Percentiles rank a stretch among this genome's conserved stretches.
These are phyloP conservation scores for Russula virescens DNA, from an alignment of 768 basidiomycete species.

Conservation along the genomic window DNA sequence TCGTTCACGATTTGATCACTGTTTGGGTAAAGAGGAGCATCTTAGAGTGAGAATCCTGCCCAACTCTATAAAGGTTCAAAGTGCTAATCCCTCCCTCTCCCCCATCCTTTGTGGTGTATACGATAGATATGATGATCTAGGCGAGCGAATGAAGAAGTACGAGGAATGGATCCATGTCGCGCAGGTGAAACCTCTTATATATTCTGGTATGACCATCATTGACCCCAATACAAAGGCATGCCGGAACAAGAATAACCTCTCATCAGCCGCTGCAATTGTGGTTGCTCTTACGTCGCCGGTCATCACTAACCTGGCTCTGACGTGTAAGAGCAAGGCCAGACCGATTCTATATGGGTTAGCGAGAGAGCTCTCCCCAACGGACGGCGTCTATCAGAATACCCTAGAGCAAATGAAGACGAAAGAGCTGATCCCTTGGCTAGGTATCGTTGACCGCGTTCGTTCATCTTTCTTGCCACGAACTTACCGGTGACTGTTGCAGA, in stretches of 20 bases:
- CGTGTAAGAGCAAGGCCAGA: slow-evolving; percentile 8
- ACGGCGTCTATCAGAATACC: not conserved
- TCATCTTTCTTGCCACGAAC: not conserved
- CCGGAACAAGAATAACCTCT: slow-evolving; percentile 11
- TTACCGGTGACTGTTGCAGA: not conserved
- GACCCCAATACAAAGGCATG: slow-evolving; percentile 1
- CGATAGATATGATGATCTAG: not conserved
- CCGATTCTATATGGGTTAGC: not conserved
- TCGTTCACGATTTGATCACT: slow-evolving; percentile 11
- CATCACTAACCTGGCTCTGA: not conserved
- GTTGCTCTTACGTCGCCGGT: not conserved
- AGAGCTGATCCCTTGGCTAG: slow-evolving; percentile 11
- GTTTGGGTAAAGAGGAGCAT: slow-evolving; percentile 5
- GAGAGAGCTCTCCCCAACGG: not conserved
- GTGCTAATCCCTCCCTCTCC: not conserved
- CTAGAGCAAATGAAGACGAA: not conserved
- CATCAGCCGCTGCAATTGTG: slow-evolving; percentile 9
- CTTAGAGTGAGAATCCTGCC: not conserved
- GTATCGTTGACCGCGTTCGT: not conserved
- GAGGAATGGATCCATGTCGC: slow-evolving; percentile 12
- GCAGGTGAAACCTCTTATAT: slow-evolving; percentile 9
- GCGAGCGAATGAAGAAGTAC: slow-evolving; percentile 6
- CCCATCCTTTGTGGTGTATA: not conserved
- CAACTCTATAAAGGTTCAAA: not conserved
- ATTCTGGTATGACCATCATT: not conserved